A percentile compares a stretch with the other conserved stretches of the same genome.
These are phyloP conservation scores for Cicer judaicum DNA, from an alignment of 306 rosid species.

Conservation along the genomic window DNA sequence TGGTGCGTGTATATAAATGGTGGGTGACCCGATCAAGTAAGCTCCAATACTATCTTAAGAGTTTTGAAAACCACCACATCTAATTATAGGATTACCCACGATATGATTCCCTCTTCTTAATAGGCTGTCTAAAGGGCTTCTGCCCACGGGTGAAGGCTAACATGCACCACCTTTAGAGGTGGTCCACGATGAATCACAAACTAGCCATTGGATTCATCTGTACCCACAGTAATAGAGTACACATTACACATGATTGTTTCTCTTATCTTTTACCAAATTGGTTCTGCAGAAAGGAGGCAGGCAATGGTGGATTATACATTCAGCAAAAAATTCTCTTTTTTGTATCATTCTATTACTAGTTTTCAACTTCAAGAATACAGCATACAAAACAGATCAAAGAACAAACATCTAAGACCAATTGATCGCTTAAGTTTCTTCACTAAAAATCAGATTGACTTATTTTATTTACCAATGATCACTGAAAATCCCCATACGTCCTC, in stretches of 20 bases:
- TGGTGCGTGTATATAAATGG: no score
- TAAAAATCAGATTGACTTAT: conserved; percentile 44
- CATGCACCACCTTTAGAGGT: neutral
- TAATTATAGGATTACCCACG: neutral
- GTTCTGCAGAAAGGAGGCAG: neutral
- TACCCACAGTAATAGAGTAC: neutral
- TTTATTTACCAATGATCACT: neutral
- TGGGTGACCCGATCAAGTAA: no score
- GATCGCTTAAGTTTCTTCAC: conserved; percentile 55
- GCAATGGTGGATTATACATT: neutral
- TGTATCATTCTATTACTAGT: neutral
- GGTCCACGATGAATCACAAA: neutral
- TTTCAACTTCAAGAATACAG: neutral
- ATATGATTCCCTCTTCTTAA: neutral
- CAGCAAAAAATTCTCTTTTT: neutral
- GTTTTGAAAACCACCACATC: conserved; percentile 4
- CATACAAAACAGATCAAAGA: neutral
- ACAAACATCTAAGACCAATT: conserved; percentile 46
- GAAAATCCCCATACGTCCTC: neutral
- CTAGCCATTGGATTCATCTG: neutral
- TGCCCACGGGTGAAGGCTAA: neutral
- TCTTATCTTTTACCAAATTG: no score
- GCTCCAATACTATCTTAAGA: no score
- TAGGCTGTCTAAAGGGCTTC: neutral
- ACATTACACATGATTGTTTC: neutral